Conservation (phyloP, 306 rosid genomes). For the Castanea crenata region DNA sequence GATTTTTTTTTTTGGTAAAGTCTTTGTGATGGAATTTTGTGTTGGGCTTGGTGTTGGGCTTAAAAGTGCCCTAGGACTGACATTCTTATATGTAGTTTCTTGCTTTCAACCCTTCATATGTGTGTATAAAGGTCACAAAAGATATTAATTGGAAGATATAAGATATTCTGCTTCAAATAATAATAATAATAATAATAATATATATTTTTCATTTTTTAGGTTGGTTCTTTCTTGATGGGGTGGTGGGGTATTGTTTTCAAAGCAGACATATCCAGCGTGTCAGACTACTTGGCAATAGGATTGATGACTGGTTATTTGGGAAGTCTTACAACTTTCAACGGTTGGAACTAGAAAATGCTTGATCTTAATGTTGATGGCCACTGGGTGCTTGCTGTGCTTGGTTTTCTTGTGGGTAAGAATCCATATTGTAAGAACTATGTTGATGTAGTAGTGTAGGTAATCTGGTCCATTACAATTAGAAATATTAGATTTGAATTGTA, state of each 20-base stretch:
- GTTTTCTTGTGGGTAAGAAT: slow-evolving; percentile 64
- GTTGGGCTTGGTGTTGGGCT: neutral
- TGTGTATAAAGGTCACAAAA: neutral
- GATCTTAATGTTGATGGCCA: slow-evolving; percentile 65
- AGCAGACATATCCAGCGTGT: slow-evolving; percentile 53
- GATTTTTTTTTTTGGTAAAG: neutral
- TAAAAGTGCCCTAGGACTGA: neutral
- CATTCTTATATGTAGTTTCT: neutral
- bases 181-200: too few species aligned
- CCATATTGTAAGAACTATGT: neutral
- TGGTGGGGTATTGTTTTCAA: slow-evolving; percentile 93
- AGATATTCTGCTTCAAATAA: neutral
- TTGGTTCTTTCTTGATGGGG: slow-evolving; percentile 92
- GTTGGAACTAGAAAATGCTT: slow-evolving; percentile 95
- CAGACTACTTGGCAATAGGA: slow-evolving; percentile 74
- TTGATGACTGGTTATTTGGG: slow-evolving; percentile 83
- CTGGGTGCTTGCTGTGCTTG: slow-evolving; percentile 61
- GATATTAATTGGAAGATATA: neutral
- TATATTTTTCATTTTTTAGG: slow-evolving; percentile 32
- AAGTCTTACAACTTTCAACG: slow-evolving; percentile 92
- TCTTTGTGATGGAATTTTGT: neutral
- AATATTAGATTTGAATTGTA: neutral
- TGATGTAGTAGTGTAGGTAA: neutral
- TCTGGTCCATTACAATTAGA: neutral
- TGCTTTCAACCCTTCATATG: neutral